phyloP scores from a whole-genome alignment of 1,284 basidiomycete genomes.

The Mycosarcoma mackinlayi region DNA sequence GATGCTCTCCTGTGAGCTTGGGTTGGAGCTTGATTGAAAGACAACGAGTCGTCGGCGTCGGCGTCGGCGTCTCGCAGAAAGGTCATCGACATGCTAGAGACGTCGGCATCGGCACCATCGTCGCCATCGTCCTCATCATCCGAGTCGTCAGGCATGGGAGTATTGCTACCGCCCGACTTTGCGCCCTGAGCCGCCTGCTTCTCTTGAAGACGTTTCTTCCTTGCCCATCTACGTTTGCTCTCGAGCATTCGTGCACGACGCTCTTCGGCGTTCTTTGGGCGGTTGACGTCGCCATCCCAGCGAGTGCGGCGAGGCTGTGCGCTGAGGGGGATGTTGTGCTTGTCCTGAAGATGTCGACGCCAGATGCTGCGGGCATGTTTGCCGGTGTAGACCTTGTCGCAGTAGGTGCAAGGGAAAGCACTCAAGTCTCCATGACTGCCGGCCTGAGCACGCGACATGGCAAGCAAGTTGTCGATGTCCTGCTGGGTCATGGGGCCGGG shows the following conservation, averaged over 20 bases:
- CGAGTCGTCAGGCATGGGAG: conserved; percentile 30
- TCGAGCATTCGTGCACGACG: conserved; percentile 71
- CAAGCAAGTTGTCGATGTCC: conserved; percentile 58
- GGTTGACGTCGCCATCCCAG: conserved; percentile 72
- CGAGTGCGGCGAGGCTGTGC: conserved; percentile 72
- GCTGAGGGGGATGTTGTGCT: conserved; percentile 72
- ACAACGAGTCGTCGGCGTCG: conserved; percentile 22
- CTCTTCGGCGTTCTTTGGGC: conserved; percentile 71
- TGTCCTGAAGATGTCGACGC: conserved; percentile 73
- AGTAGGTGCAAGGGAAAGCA: conserved; percentile 70
- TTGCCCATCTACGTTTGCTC: conserved; percentile 72
- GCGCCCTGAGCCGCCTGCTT: conserved; percentile 48
- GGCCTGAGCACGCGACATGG: conserved; percentile 58
- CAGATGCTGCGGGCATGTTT: conserved; percentile 73
- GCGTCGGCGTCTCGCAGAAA: conserved; percentile 18
- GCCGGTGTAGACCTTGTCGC: conserved; percentile 71
- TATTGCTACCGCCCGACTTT: conserved; percentile 28
- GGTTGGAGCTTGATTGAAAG: conserved; percentile 9
- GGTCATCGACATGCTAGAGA: conserved; percentile 39
- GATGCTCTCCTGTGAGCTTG: conserved; percentile 16
- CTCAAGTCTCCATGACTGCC: conserved; percentile 48
- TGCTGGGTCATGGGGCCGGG: conserved; percentile 42
- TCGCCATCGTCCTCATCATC: conserved; percentile 33
- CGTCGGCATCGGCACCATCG: conserved; percentile 44
- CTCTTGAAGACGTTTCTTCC: conserved; percentile 69